Evolutionary conservation across 352 stramenopile genomes (phyloP), one percentile per base, ranked within the genome.

Genomic region (Thalassiosira ordinaria): DNA sequence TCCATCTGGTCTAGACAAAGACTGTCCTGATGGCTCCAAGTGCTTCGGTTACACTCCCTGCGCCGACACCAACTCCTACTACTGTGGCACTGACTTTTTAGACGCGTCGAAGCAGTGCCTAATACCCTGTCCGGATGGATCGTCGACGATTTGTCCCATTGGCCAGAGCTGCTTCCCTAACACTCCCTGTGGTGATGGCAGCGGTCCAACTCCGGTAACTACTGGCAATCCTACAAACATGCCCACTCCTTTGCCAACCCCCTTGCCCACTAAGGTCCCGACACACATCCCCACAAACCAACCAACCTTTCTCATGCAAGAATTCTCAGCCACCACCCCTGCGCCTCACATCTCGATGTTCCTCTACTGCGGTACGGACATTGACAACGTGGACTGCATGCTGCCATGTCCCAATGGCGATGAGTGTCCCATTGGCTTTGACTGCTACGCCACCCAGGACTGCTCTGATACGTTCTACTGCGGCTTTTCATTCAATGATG

Each of bases 401-500:
- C 63, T 83, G 67, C 73, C 79, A 13, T 87, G 79, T 29, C 47
- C 71, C 3, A 83, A 74, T 62, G 68, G 73, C 16, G 37, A 76
- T 41, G 73, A 87, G 57, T 87, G 79, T 62, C 79, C 73, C 13
- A 35, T 74, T 8, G 69, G 52, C 20, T 51, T 80, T 37, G 56
- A 87, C 22, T 87, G 79, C 51, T 82, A 78, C 59, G 79, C 79
- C 41, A 78, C 79, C 22, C 33, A 75, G 46, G 73, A 87, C n/a
- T 87, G 79, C 63, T 74, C 55, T 29, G 65, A 79, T 39, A 82
- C 78, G 13, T 86, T 86, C 65, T 86, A 72, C 55, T 86, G 78
- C 47, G 78, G 78, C 14, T 33, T 66, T 27, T 55, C 6, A 56
- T 82, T 86, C 68, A 41, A 26, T 35, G 52, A 74, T 44, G 78